phyloP scores from a whole-genome alignment of 164 flowering plant genomes.

The Annona cherimola region DNA sequence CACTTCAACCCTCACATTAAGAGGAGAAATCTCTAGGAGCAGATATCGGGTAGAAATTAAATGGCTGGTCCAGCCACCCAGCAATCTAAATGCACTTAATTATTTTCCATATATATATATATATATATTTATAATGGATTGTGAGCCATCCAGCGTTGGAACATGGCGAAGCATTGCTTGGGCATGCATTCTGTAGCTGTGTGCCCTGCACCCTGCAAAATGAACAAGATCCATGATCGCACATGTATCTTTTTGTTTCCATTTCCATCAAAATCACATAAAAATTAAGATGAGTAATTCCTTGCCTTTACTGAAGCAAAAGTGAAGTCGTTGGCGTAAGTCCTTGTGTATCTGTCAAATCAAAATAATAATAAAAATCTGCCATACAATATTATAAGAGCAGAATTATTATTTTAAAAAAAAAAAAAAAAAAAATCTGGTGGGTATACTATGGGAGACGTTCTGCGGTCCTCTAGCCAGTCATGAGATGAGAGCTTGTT shows the following conservation, averaged over 20 bases:
- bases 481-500: background rate
- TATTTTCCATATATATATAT: too few species aligned
- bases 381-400: background rate
- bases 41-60: too few species aligned
- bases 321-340: constrained; percentile 40
- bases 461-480: background rate
- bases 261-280: background rate
- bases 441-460: background rate
- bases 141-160: constrained; percentile 10
- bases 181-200: constrained; percentile 15
- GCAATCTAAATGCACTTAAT: too few species aligned
- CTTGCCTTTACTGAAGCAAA: constrained; percentile 52
- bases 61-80: too few species aligned
- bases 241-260: background rate
- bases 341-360: constrained; percentile 36
- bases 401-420: too few species aligned
- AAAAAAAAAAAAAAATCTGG: background rate
- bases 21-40: too few species aligned
- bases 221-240: background rate
- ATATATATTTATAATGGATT: constrained; percentile 5
- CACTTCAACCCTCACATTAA: too few species aligned
- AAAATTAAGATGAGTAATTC: too few species aligned
- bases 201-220: constrained; percentile 18
- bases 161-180: constrained; percentile 13
- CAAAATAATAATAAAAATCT: background rate